phyloP scores from a whole-genome alignment of 345 rosid genomes.

The Gossypium australe region DNA sequence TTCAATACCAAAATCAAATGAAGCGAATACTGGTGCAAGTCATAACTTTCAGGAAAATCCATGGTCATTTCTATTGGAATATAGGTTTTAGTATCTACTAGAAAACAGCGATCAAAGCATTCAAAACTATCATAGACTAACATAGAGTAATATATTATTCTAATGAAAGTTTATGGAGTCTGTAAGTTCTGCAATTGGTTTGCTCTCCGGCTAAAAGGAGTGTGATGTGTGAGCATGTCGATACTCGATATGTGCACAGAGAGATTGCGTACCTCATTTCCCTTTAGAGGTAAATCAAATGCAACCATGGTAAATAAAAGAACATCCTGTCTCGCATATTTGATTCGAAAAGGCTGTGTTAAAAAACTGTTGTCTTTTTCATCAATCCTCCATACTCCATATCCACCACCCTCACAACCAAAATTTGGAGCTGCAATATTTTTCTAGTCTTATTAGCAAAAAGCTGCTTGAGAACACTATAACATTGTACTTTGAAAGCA shows the following conservation, averaged over 20 bases:
- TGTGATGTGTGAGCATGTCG: background rate
- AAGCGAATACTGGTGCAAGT: background rate
- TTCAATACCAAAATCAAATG: background rate
- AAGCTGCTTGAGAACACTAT: background rate
- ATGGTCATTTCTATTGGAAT: background rate
- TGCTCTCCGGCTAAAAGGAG: background rate
- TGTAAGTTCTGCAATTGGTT: background rate
- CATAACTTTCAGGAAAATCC: background rate
- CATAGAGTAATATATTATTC: background rate
- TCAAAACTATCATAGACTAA: background rate
- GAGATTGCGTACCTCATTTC: constrained; percentile 44
- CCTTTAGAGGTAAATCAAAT: constrained; percentile 51
- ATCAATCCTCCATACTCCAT: constrained; percentile 81
- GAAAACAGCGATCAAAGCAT: background rate
- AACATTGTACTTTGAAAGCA: background rate
- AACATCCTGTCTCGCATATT: constrained; percentile 88
- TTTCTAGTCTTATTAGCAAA: background rate
- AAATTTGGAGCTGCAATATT: constrained; percentile 52
- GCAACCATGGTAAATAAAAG: constrained; percentile 69
- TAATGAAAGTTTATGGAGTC: background rate
- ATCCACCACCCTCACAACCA: constrained; percentile 39
- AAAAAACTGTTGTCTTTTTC: constrained; percentile 76
- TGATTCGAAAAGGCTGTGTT: constrained; percentile 85
- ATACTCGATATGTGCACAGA: background rate
- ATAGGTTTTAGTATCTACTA: background rate